Evolutionary conservation across 257 asterid species (phyloP).

Genomic region (Cynanchum wilfordii): DNA sequence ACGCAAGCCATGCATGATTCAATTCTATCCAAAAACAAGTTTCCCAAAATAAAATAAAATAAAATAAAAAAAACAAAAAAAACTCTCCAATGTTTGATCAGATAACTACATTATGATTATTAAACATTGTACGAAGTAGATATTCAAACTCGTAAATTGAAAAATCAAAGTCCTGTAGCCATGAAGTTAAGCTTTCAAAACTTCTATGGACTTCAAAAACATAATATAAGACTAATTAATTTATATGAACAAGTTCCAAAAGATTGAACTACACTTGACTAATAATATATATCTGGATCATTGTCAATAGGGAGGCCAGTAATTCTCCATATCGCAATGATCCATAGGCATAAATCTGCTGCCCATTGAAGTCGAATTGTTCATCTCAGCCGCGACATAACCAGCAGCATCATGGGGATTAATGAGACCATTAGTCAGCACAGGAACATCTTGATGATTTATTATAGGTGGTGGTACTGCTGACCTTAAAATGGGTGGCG

Average conservation of each 20-base stretch:
- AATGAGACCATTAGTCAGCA: slow-evolving; percentile 27
- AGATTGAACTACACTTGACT: not conserved
- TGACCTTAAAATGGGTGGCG: slow-evolving; percentile 39
- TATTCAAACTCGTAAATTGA: not conserved
- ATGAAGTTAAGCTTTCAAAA: slow-evolving; percentile 5
- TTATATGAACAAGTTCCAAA: not conserved
- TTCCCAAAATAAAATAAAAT: no score
- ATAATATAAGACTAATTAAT: not conserved
- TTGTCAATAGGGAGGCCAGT: slow-evolving; percentile 51
- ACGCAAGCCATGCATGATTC: not conserved
- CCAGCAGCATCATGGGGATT: slow-evolving; percentile 24
- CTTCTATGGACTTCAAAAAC: not conserved
- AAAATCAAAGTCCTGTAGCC: not conserved
- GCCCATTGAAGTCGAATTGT: slow-evolving; percentile 22
- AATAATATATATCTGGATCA: not conserved
- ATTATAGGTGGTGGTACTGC: slow-evolving; percentile 24
- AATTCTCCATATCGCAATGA: slow-evolving; percentile 60
- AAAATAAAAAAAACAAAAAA: no score
- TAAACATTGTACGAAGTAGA: not conserved
- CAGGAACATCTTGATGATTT: slow-evolving; percentile 41
- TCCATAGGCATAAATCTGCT: slow-evolving; percentile 52
- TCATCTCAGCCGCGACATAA: slow-evolving; percentile 38
- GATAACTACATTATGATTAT: not conserved
- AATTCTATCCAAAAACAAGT: not conserved
- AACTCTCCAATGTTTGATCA: no score